phyloP scores from a whole-genome alignment of 257 asterid genomes.

The Gardenia jasminoides region DNA sequence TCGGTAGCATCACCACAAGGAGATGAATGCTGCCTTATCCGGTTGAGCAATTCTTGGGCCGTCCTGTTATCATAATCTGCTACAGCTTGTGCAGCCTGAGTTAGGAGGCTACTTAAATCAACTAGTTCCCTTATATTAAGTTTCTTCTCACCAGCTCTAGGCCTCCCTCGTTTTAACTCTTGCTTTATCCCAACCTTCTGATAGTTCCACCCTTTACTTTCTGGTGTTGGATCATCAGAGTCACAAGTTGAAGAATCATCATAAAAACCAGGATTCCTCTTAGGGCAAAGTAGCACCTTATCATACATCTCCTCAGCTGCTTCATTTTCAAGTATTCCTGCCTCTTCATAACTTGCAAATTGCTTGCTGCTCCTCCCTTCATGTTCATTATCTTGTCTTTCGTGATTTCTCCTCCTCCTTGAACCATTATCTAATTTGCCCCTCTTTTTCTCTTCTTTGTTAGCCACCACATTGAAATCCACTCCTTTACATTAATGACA shows the following conservation, averaged over 20 bases:
- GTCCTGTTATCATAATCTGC: slow-evolving; percentile 17
- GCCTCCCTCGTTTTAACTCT: slow-evolving; percentile 38
- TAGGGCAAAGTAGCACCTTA: slow-evolving; percentile 21
- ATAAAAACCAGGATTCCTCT: slow-evolving; percentile 24
- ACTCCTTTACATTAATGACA: not conserved
- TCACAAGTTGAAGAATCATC: not conserved
- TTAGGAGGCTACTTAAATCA: slow-evolving; percentile 27
- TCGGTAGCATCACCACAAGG: slow-evolving; percentile 36
- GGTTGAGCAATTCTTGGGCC: slow-evolving; percentile 17
- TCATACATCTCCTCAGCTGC: slow-evolving; percentile 20
- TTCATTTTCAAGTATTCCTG: not conserved
- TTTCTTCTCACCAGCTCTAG: slow-evolving; percentile 17
- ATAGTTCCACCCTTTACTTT: not conserved
- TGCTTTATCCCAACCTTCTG: not conserved
- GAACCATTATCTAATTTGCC: not conserved
- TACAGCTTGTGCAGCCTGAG: slow-evolving; percentile 36
- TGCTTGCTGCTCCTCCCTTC: slow-evolving; percentile 15
- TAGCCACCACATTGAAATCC: not conserved
- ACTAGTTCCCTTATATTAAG: slow-evolving; percentile 23
- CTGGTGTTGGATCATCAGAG: not conserved
- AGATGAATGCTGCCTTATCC: slow-evolving; percentile 37
- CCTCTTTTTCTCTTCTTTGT: not conserved
- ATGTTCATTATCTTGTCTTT: not conserved
- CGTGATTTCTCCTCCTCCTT: slow-evolving; percentile 13
- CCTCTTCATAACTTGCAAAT: slow-evolving; percentile 21